phyloP scores from a whole-genome alignment of 2,329 filamentous ascomycete genomes.

The Amauroascus verrucosus region DNA sequence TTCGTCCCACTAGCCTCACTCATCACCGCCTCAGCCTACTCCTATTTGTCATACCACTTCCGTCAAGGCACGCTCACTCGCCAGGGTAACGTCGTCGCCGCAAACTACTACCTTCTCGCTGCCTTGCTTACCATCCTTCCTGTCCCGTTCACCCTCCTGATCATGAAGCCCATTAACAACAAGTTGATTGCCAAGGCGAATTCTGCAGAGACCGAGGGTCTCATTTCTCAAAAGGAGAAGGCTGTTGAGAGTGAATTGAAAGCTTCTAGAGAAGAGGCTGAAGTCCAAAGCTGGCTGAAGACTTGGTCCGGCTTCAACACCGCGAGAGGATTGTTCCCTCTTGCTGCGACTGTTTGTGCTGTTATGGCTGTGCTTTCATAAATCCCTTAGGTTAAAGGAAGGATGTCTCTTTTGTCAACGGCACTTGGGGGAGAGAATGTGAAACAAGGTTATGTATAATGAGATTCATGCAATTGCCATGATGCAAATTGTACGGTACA shows the following conservation, averaged over 20 bases:
- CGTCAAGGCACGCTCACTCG: conserved; percentile 12
- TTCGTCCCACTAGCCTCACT: conserved; percentile 44
- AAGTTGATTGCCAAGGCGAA: conserved; percentile 22
- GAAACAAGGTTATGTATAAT: not conserved
- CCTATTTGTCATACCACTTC: conserved; percentile 27
- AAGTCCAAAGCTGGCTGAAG: conserved; percentile 16
- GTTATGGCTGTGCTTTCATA: conserved; percentile 10
- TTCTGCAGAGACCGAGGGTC: conserved; percentile 19
- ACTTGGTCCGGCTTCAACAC: conserved; percentile 14
- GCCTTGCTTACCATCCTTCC: conserved; percentile 25
- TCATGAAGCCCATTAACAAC: conserved; percentile 25
- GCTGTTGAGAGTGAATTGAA: conserved; percentile 11
- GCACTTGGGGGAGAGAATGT: not conserved
- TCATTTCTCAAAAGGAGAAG: conserved; percentile 14
- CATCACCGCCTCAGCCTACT: conserved; percentile 44
- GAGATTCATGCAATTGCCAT: not conserved
- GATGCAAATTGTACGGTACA: not conserved
- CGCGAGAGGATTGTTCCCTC: conserved; percentile 13
- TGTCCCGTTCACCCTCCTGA: conserved; percentile 26
- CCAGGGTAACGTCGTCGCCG: conserved; percentile 13
- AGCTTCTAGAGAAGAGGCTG: conserved; percentile 15
- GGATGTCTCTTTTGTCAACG: not conserved
- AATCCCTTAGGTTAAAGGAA: not conserved
- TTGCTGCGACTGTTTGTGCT: conserved; percentile 14
- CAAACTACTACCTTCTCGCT: conserved; percentile 22